phyloP scores from a whole-genome alignment of 352 stramenopile species.

The Globisporangium middletonii region DNA sequence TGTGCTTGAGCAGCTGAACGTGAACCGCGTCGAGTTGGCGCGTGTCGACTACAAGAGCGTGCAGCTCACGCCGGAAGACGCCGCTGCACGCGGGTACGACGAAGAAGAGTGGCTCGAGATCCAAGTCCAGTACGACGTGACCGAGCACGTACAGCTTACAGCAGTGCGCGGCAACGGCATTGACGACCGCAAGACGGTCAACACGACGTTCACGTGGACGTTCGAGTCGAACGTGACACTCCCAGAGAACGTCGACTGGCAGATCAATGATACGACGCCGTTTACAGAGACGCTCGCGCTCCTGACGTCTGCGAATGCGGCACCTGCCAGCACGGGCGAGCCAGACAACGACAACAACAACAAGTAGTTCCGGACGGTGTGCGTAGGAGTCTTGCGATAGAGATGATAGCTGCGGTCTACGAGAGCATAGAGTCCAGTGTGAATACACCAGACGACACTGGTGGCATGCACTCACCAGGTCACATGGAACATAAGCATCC shows the following conservation, averaged over 20 bases:
- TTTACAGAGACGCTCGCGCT: conserved; percentile 21
- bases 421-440: no score
- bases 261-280: conserved; percentile 27
- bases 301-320: conserved; percentile 1
- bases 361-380: no score
- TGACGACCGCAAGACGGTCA: conserved; percentile 34
- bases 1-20: conserved; percentile 34
- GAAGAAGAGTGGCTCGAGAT: conserved; percentile 45
- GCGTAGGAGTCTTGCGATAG: no score
- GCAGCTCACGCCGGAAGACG: conserved; percentile 12
- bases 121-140: conserved; percentile 39
- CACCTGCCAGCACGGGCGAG: neutral
- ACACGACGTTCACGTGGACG: conserved; percentile 48
- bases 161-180: conserved; percentile 15
- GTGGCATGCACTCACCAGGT: no score
- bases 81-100: conserved; percentile 13
- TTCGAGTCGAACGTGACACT: conserved; percentile 51
- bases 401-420: no score
- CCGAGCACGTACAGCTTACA: conserved; percentile 31
- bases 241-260: conserved; percentile 30
- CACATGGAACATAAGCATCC: no score
- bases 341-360: no score
- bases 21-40: conserved; percentile 30
- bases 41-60: conserved; percentile 38
- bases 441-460: no score